Evolutionary conservation across 1,284 basidiomycete genomes (phyloP).

Genomic region (Exobasidium rhododendri): DNA sequence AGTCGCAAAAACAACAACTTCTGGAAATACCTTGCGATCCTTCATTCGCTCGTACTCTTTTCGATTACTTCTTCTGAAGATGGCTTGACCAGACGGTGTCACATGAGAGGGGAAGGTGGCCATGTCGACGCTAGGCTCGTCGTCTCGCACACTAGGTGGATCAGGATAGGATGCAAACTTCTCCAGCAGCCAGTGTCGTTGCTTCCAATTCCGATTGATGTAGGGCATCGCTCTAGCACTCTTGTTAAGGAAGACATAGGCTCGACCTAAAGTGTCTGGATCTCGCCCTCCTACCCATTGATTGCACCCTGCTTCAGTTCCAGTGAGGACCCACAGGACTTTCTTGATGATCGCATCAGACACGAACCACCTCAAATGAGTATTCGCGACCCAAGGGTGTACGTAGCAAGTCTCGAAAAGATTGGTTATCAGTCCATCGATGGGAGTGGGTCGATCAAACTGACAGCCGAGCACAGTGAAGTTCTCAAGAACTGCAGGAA

Average conservation of each 20-base stretch:
- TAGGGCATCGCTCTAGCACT: slow-evolving; percentile 50
- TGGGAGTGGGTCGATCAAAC: slow-evolving; percentile 61
- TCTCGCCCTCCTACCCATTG: slow-evolving; percentile 67
- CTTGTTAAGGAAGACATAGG: slow-evolving; percentile 59
- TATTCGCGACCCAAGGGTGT: slow-evolving; percentile 29
- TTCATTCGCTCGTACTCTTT: slow-evolving; percentile 61
- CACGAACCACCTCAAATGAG: slow-evolving; percentile 63
- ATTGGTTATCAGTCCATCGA: slow-evolving; percentile 65
- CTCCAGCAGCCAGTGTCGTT: slow-evolving; percentile 55
- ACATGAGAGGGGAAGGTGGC: slow-evolving; percentile 64
- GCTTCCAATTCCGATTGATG: slow-evolving; percentile 58
- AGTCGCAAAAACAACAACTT: slow-evolving; percentile 59
- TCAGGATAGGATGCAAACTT: slow-evolving; percentile 37
- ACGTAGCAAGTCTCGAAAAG: slow-evolving; percentile 63
- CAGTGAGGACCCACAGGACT: slow-evolving; percentile 65
- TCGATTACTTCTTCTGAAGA: slow-evolving; percentile 58
- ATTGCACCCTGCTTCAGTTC: slow-evolving; percentile 65
- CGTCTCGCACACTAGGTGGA: slow-evolving; percentile 61
- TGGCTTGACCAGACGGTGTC: slow-evolving; percentile 58
- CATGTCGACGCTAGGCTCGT: slow-evolving; percentile 62
- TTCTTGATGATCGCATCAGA: slow-evolving; percentile 67
- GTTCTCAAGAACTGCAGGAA: slow-evolving; percentile 67
- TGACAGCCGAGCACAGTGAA: slow-evolving; percentile 63
- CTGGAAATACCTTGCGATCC: slow-evolving; percentile 58
- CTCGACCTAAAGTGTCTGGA: slow-evolving; percentile 63